Base-by-base conservation (phyloP, 495 filamentous ascomycete species). In the Elasticomyces elasticus region DNA sequence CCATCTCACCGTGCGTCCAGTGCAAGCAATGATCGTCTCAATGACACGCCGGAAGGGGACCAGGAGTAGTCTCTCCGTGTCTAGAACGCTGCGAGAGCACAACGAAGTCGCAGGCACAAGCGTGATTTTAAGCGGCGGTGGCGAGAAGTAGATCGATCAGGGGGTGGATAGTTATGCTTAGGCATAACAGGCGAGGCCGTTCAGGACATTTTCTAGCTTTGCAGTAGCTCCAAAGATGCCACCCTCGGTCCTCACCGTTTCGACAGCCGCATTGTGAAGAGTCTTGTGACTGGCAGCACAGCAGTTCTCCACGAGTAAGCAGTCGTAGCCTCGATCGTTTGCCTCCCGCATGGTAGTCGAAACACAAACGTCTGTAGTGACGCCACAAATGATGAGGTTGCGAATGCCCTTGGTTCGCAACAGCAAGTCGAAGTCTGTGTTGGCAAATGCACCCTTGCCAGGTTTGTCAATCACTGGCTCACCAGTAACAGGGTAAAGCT, bases 251-350 rank as follows among this genome's bases (percentile, higher is more conserved):
- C 71, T 75, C 20, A 82, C 65, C 23, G 72, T 76, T 46, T 77
- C 73, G 30, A 79, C 59, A 1, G 77, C 73, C 54, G 71, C 70
- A 9, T 66, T 40, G 44, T 79, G 77, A 12, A 81, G 62, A n/a
- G 64, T 62, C 24, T 68, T 66, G 48, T 78, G 74, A 17, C 62
- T 67, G 22, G 79, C 77, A 23, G 74, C 76, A 52, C 72, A 74
- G 13, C 67, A 78, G 62, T 81, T 78, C 5, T 74, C 69, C 23
- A 81, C 51, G 7, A 81, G 43, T n/a, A 81, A 60, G 47, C 83
- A 87, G 56, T 87, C 83, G 60, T 81, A 87, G 0, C 84, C 85
- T 12, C 84, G 79, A 65, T 86, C 85, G 63, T 83, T 84, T 47
- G 81, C 82, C 59, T 87, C 85, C 43, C 83, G 73, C 53, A 86